These are phyloP conservation scores for Oropetium thomaeum DNA, from an alignment of 176 grass and related monocot species.

Conservation along the genomic window DNA sequence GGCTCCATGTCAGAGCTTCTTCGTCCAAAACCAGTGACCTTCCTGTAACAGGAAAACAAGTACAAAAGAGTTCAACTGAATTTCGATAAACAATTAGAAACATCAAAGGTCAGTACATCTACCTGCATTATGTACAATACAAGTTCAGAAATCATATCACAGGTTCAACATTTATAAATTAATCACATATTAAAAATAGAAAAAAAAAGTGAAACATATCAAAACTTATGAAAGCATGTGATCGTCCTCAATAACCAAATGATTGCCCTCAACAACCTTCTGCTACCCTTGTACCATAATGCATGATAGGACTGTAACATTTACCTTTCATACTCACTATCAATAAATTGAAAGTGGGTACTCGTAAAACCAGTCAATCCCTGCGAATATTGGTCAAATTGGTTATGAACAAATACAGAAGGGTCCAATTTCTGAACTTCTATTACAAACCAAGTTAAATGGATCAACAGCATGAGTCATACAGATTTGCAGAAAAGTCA, in stretches of 20 bases:
- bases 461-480: conserved; percentile 1
- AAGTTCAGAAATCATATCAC: background rate
- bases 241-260: background rate
- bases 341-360: conserved; percentile 29
- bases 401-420: conserved; percentile 19
- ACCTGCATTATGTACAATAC: background rate
- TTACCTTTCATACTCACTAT: conserved; percentile 31
- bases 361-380: conserved; percentile 16
- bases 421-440: background rate
- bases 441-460: conserved; percentile 33
- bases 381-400: conserved; percentile 31
- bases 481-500: conserved; percentile 16
- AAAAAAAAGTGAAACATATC: too few species aligned
- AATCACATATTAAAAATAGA: background rate
- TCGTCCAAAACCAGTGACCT: conserved; percentile 17
- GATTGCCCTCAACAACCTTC: background rate
- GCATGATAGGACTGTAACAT: conserved; percentile 12
- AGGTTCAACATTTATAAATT: background rate
- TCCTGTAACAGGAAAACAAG: background rate
- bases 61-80: conserved; percentile 10
- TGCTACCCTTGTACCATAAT: conserved; percentile 2
- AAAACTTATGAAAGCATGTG: background rate
- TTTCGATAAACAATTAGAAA: conserved; percentile 2
- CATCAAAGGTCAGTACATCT: background rate
- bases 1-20: conserved; percentile 46